Percentiles rank a stretch among this genome's conserved stretches.
phyloP scores from a whole-genome alignment of 345 rosid genomes.

The Clarkia xantiana region DNA sequence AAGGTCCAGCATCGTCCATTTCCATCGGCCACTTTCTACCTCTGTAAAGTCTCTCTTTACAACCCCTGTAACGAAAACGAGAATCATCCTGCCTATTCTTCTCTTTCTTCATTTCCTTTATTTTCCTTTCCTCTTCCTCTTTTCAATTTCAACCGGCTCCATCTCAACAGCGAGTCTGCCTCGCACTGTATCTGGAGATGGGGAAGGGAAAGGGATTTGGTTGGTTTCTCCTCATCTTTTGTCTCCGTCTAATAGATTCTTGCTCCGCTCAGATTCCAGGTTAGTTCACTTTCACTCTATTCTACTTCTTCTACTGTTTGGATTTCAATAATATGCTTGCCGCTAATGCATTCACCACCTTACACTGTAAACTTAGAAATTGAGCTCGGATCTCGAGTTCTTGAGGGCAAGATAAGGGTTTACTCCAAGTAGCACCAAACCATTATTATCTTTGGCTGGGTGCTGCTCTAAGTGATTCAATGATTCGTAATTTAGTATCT shows the following conservation, averaged over 20 bases:
- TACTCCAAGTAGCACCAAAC: no score
- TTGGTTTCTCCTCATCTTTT: slow-evolving; percentile 10
- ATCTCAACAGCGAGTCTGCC: neutral
- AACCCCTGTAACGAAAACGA: slow-evolving; percentile 5
- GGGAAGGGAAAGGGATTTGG: slow-evolving; percentile 23
- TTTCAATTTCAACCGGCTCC: neutral
- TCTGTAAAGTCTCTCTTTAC: slow-evolving; percentile 3
- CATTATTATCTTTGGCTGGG: no score
- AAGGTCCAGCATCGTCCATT: slow-evolving; percentile 1
- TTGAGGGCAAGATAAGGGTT: no score
- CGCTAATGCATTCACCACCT: no score
- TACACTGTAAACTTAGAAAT: neutral
- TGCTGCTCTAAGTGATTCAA: no score
- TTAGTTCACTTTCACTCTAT: slow-evolving; percentile 9
- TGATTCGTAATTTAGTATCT: no score
- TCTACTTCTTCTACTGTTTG: neutral
- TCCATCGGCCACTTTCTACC: slow-evolving; percentile 1
- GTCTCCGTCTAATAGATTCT: slow-evolving; percentile 24
- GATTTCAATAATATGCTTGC: neutral
- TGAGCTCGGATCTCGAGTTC: neutral
- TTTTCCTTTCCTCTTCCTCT: neutral
- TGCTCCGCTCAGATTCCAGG: slow-evolving; percentile 59
- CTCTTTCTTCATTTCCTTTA: slow-evolving; percentile 1
- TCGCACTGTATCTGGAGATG: slow-evolving; percentile 24
- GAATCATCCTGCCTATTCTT: neutral